These are phyloP conservation scores for Sporothrix mexicana DNA, from an alignment of 2,329 filamentous ascomycete genomes.

Conservation along the genomic window DNA sequence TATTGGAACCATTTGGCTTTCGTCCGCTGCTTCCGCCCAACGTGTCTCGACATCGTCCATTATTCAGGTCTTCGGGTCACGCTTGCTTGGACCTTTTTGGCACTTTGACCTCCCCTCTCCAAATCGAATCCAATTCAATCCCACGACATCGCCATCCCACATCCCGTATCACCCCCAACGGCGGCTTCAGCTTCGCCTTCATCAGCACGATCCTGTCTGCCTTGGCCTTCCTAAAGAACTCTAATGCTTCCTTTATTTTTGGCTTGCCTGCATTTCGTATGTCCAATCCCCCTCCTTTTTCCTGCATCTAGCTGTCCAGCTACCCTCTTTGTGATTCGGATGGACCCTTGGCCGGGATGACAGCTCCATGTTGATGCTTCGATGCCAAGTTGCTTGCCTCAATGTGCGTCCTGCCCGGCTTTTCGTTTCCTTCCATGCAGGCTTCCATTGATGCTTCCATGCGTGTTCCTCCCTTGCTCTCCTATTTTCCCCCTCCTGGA, in stretches of 20 bases:
- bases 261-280: constrained; percentile 5
- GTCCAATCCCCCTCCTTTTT: neutral
- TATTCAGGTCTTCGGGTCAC: no score
- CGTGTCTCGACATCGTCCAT: neutral
- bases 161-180: neutral
- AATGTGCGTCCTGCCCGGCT: neutral
- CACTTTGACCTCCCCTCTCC: neutral
- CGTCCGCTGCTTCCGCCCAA: neutral
- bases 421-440: constrained; percentile 8
- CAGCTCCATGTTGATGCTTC: constrained; percentile 13
- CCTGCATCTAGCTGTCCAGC: neutral
- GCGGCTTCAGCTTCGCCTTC: neutral
- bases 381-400: neutral
- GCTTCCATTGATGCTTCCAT: constrained; percentile 2
- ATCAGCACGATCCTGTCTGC: neutral
- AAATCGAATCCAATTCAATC: neutral
- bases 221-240: constrained; percentile 9
- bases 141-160: neutral
- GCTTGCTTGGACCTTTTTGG: neutral
- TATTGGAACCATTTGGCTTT: neutral
- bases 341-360: constrained; percentile 19
- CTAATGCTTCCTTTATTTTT: neutral
- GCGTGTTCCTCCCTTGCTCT: neutral
- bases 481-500: neutral
- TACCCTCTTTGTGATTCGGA: neutral